phyloP scores from a whole-genome alignment of 2,329 filamentous ascomycete species.

The Ascosphaera aggregata region DNA sequence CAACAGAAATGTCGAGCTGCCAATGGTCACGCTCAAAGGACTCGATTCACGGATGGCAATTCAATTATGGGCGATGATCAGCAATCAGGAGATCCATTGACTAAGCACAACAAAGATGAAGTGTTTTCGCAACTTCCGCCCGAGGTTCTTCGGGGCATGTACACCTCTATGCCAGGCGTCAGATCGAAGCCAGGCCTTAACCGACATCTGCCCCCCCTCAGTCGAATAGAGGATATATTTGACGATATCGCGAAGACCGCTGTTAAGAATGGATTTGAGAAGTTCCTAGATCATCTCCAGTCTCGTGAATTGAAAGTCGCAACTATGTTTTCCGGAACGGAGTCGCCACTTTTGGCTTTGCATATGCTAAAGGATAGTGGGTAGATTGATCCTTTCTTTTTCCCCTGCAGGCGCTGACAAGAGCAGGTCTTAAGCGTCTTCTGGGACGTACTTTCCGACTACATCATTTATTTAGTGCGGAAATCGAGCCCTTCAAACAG shows the following conservation, averaged over 20 bases:
- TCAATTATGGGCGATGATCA: no score
- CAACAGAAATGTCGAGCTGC: background rate
- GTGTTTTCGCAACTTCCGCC: slow-evolving; percentile 4
- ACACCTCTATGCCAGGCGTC: slow-evolving; percentile 4
- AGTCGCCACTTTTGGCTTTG: slow-evolving; percentile 46
- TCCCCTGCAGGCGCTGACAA: slow-evolving; percentile 1
- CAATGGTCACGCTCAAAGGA: no score
- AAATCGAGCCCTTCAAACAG: slow-evolving; percentile 41
- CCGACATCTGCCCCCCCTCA: slow-evolving; percentile 21
- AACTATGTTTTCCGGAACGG: slow-evolving; percentile 60
- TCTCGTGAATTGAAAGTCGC: slow-evolving; percentile 29
- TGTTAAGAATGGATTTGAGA: slow-evolving; percentile 11
- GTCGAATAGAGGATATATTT: slow-evolving; percentile 26
- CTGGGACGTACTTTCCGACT: slow-evolving; percentile 19
- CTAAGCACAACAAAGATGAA: no score
- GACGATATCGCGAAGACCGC: slow-evolving; percentile 21
- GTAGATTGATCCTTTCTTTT: slow-evolving; percentile 2
- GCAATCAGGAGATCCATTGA: no score
- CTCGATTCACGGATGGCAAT: no score
- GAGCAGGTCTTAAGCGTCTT: slow-evolving; percentile 13
- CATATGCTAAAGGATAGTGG: slow-evolving; percentile 29
- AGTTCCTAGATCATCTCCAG: slow-evolving; percentile 14
- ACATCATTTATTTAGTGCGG: slow-evolving; percentile 36
- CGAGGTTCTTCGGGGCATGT: slow-evolving; percentile 6
- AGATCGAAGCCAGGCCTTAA: slow-evolving; percentile 10